These are phyloP conservation scores for Mycena galopus DNA, from an alignment of 768 basidiomycete species.

Conservation along the genomic window DNA sequence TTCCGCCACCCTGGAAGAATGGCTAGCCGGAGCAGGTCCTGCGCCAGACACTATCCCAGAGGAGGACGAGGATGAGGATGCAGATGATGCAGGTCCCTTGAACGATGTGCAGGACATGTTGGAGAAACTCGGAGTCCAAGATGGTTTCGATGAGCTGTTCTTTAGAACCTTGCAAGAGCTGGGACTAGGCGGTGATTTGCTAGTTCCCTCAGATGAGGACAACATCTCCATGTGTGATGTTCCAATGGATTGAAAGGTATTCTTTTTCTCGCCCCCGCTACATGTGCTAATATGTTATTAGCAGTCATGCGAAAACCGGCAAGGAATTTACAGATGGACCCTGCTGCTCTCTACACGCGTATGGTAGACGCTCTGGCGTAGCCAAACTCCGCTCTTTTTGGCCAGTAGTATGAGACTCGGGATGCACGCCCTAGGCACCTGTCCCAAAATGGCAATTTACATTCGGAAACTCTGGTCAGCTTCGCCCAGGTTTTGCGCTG, in stretches of 20 bases:
- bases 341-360: too few species aligned
- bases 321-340: too few species aligned
- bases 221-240: background rate
- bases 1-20: slow-evolving; percentile 74
- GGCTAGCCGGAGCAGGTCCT: slow-evolving; percentile 57
- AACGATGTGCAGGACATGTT: slow-evolving; percentile 56
- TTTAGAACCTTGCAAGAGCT: slow-evolving; percentile 70
- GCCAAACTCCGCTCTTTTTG: too few species aligned
- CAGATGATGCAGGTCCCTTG: background rate
- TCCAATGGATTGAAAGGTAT: slow-evolving; percentile 7
- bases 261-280: background rate
- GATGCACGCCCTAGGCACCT: too few species aligned
- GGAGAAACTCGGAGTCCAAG: slow-evolving; percentile 66
- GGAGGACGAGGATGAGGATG: slow-evolving; percentile 42
- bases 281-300: too few species aligned
- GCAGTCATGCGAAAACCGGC: too few species aligned
- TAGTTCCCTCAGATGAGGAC: slow-evolving; percentile 4
- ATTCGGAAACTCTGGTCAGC: too few species aligned
- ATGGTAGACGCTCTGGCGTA: too few species aligned
- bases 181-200: slow-evolving; percentile 53
- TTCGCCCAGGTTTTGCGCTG: too few species aligned
- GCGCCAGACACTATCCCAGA: slow-evolving; percentile 37
- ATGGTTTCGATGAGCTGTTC: slow-evolving; percentile 76
- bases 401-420: too few species aligned
- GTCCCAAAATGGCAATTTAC: too few species aligned